Evolutionary conservation across 1,139 yeast genomes (phyloP), one percentile per base, ranked within the genome.

Genomic region (Eremothecium gossypii): DNA sequence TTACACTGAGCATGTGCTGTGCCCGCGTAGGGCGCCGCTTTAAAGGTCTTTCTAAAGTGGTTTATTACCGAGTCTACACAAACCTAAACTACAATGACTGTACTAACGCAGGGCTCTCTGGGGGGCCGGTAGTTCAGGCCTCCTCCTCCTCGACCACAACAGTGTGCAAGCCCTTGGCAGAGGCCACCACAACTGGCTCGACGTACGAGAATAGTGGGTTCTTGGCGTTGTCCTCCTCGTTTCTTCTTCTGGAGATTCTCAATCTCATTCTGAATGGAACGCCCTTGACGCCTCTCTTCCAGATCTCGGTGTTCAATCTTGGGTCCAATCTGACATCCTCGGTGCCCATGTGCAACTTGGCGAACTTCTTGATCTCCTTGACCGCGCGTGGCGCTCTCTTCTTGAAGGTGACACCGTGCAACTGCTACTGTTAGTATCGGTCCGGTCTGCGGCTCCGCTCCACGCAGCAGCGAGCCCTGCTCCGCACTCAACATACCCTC

Each of bases 281-380:
- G 76, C 96, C 96, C 81, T 89, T 91, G 76, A 93, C 83, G 78
- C 99, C 99, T 78, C 95, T 87, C 74, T 86, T 84, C 98, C 98
- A 93, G 76, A 93, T 78, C 70, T 83, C 94, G 74, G 89, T 93
- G 83, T 93, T 93, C 74, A 93, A 79, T 74, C 80, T 85, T 69
- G 98, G 98, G 77, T 91, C 97, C 68, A 93, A 76, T 79, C 98
- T 93, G 71, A 93, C 97, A 71, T 93, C 99, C 59, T 85, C 74
- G 67, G 99, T 93, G 70, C 97, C 97, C 94, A 91, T 86, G 83
- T 91, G 97, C 76, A 85, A 80, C 71, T 85, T 79, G 68, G 98
- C 96, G 70, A 93, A 93, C 76, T 85, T 89, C 81, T 86, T 89
- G 79, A 93, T 87, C 73, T 86, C 97, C 84, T 87, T 91, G 76